Percentiles rank a stretch among this genome's conserved stretches.
Evolutionary conservation across 1,284 basidiomycete species (phyloP).

Genomic region (Lignosus rhinocerotis): DNA sequence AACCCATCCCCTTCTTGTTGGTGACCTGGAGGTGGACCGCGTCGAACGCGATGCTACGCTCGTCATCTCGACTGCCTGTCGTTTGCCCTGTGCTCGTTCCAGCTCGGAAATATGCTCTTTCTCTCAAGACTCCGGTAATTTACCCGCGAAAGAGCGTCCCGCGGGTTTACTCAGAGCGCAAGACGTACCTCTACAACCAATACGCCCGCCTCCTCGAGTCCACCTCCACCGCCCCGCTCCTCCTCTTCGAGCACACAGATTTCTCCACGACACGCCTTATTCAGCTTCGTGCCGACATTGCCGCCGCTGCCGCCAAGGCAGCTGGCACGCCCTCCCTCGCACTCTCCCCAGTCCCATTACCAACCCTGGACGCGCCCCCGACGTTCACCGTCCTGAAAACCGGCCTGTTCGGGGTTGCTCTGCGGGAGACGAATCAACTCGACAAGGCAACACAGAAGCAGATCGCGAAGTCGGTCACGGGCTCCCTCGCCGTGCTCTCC

Average conservation of each 20-base stretch:
- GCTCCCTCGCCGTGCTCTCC: constrained; percentile 65
- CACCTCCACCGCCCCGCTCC: constrained; percentile 54
- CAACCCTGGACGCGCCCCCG: constrained; percentile 34
- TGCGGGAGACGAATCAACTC: constrained; percentile 58
- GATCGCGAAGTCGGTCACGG: constrained; percentile 56
- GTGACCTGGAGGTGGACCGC: constrained; percentile 7
- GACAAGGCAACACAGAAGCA: constrained; percentile 47
- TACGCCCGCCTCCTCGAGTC: constrained; percentile 65
- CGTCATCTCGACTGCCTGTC: constrained; percentile 16
- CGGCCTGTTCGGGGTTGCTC: constrained; percentile 69
- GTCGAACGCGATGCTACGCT: constrained; percentile 16
- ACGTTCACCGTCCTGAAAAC: constrained; percentile 67
- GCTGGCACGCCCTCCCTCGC: constrained; percentile 39
- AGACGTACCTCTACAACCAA: constrained; percentile 73
- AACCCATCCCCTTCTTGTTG: background rate
- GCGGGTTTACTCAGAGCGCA: constrained; percentile 70
- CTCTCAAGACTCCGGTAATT: constrained; percentile 52
- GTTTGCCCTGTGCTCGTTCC: constrained; percentile 15
- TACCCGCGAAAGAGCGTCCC: constrained; percentile 53
- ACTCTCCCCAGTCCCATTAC: constrained; percentile 37
- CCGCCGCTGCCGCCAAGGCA: constrained; percentile 48
- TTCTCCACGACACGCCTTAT: constrained; percentile 65
- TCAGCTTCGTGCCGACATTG: constrained; percentile 65
- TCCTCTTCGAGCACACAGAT: constrained; percentile 71
- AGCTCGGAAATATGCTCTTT: constrained; percentile 47